phyloP scores from a whole-genome alignment of 2,329 filamentous ascomycete genomes.

The Chrysosporium queenslandicum region DNA sequence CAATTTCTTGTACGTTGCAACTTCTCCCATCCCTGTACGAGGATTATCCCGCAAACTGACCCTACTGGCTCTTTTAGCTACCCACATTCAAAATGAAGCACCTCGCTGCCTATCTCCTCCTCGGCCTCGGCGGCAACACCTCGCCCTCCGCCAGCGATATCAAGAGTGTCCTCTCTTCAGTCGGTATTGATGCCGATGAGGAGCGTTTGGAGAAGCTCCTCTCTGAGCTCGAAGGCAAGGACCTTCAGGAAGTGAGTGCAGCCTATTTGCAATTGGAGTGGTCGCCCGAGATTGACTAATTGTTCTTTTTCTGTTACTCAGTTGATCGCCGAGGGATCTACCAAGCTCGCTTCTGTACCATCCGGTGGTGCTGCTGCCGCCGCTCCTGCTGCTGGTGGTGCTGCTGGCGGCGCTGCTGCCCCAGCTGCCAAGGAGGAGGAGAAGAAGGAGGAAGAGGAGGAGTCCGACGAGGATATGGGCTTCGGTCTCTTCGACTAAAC shows the following conservation, averaged over 20 bases:
- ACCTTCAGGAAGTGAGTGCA: conserved; percentile 73
- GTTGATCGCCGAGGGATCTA: conserved; percentile 81
- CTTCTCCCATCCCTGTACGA: not conserved
- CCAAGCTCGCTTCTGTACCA: conserved; percentile 96
- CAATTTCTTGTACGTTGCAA: conserved; percentile 7
- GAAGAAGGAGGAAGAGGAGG: conserved; percentile 72
- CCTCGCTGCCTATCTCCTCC: conserved; percentile 97
- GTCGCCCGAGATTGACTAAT: conserved; percentile 20
- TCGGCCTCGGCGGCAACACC: conserved; percentile 85
- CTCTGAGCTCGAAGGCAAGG: conserved; percentile 57
- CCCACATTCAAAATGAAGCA: conserved; percentile 85
- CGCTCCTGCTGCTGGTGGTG: conserved; percentile 50
- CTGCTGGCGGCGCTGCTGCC: conserved; percentile 56
- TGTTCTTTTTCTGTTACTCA: conserved; percentile 36
- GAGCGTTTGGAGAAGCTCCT: conserved; percentile 81
- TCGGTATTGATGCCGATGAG: conserved; percentile 86
- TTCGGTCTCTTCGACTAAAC: conserved; percentile 58
- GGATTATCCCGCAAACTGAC: not conserved
- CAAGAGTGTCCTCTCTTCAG: conserved; percentile 79
- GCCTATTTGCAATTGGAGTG: not conserved
- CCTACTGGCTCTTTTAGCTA: conserved; percentile 13
- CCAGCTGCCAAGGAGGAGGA: conserved; percentile 55
- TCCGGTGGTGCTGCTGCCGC: conserved; percentile 71
- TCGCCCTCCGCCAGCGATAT: conserved; percentile 76
- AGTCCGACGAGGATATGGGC: conserved; percentile 65